Evolutionary conservation across 768 basidiomycete species (phyloP), one percentile per base, ranked within the genome.

Genomic region (Rubroboletus satanas): DNA sequence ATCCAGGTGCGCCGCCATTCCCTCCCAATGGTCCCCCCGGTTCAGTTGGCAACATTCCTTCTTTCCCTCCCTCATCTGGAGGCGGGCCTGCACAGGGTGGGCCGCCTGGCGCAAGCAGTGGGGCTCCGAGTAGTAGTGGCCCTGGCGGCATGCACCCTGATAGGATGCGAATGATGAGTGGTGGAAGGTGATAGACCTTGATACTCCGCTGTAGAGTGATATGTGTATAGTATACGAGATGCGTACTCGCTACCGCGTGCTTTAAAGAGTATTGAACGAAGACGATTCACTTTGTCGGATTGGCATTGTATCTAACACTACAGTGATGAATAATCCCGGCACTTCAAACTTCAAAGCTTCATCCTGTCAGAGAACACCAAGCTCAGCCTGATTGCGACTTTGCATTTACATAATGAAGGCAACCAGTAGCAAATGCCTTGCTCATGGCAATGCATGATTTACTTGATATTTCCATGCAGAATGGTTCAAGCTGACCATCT

Each of bases 141-240:
- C 84, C 86, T 41, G 83, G 77, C n/a, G 79, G 78, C n/a, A 91
- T 93, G 60, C 90, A 93, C 68, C 90, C 90, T 10, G 90, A 93
- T 71, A 80, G 90, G 55, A 62, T 89, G 70, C 79, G 88, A 55
- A 91, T 93, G 90, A 83, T 93, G 85, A 79, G 70, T 33, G 43
- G 56, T 48, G 62, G 71, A 39, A 58, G 67, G 43, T 65, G 49
- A 62, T 32, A 35, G 2, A n/a, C 45, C 36, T 44, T 38, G n/a
- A 33, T 42, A 28, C 32, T 41, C 8, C 7, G 3, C 38, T 37
- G 37, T 36, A 33, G 29, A 28, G 45, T 28, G 47, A 36, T 1
- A 7, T 47, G 29, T 49, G 18, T 42, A 45, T 4, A 21, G 7
- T 44, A 17, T 17, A 21, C 2, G 12, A 35, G 26, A 21, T 28